Percentiles rank a stretch among this genome's conserved stretches.
Conservation (phyloP, 2,329 filamentous ascomycete species). For the Parascedosporium putredinis region DNA sequence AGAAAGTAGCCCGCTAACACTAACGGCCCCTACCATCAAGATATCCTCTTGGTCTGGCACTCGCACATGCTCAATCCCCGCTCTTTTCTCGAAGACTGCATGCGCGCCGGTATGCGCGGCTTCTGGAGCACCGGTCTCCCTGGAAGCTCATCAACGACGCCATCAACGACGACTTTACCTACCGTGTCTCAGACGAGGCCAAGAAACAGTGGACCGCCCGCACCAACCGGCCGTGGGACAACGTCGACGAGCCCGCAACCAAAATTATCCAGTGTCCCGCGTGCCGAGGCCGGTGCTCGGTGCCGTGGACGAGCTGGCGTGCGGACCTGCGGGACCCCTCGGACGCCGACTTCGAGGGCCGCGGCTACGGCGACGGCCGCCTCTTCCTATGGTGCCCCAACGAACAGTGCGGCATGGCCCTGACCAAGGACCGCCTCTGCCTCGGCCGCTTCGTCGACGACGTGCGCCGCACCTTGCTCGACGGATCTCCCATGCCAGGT, state of each 20-base stretch:
- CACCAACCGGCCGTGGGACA: conserved; percentile 49
- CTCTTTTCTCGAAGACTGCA: conserved; percentile 62
- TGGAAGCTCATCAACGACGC: conserved; percentile 49
- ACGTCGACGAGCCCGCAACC: conserved; percentile 34
- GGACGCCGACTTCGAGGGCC: conserved; percentile 26
- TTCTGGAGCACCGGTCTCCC: conserved; percentile 56
- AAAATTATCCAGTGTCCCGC: conserved; percentile 45
- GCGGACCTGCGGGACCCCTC: conserved; percentile 16
- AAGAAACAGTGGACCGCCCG: conserved; percentile 33
- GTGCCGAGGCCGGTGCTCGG: conserved; percentile 31
- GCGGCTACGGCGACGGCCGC: conserved; percentile 50
- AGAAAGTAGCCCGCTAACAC: too few species aligned
- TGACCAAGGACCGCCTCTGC: conserved; percentile 50
- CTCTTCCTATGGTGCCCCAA: conserved; percentile 38
- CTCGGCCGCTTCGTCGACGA: conserved; percentile 53
- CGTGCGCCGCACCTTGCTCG: conserved; percentile 32
- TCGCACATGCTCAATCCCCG: conserved; percentile 69
- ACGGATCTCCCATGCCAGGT: conserved; percentile 51
- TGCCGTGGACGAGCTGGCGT: conserved; percentile 52
- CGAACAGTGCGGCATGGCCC: conserved; percentile 32
- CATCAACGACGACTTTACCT: conserved; percentile 51
- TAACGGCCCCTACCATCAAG: conserved; percentile 23
- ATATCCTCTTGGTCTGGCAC: conserved; percentile 74
- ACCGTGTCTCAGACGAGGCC: conserved; percentile 33
- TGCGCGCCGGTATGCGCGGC: conserved; percentile 43